phyloP scores from a whole-genome alignment of 352 stramenopile species.

The Globisporangium spiculum region DNA sequence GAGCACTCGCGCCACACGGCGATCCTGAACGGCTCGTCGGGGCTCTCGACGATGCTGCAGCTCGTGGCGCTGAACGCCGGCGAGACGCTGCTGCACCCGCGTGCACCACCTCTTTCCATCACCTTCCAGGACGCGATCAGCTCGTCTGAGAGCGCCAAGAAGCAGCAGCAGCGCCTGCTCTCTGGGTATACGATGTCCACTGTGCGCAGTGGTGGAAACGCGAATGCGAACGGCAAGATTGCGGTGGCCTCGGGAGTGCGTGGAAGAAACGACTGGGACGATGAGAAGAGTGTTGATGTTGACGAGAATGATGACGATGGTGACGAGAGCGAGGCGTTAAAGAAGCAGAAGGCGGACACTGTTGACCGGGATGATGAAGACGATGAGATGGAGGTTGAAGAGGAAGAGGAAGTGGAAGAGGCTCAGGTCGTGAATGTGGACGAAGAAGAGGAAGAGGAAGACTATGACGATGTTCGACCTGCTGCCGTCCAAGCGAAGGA shows the following conservation, averaged over 20 bases:
- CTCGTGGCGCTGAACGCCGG: conserved; percentile 57
- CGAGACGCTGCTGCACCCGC: conserved; percentile 71
- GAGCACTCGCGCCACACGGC: conserved; percentile 17
- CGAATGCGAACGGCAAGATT: background rate
- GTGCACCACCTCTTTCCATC: conserved; percentile 64
- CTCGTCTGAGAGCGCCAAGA: conserved; percentile 12
- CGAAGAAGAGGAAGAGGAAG: conserved; percentile 23
- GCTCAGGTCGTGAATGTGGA: conserved; percentile 25
- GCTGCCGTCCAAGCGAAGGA: background rate
- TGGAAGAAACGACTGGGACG: conserved; percentile 42
- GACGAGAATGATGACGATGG: conserved; percentile 7
- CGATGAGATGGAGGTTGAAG: conserved; percentile 19
- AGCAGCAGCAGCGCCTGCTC: conserved; percentile 5
- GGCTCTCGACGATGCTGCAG: conserved; percentile 33
- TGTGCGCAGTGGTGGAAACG: background rate
- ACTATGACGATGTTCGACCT: conserved; percentile 18
- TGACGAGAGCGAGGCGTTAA: conserved; percentile 8
- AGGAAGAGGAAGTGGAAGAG: conserved; percentile 17
- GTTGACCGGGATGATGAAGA: conserved; percentile 21
- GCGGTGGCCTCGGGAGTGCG: conserved; percentile 21
- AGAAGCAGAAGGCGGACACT: conserved; percentile 27
- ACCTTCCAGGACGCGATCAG: conserved; percentile 36
- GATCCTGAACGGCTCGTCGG: conserved; percentile 23
- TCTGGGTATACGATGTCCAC: background rate
- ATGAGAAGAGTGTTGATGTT: conserved; percentile 16